Percentiles rank a stretch among this genome's conserved stretches.
These are phyloP conservation scores for Fusarium bactridioides DNA, from an alignment of 2,329 filamentous ascomycete species.

Conservation along the genomic window DNA sequence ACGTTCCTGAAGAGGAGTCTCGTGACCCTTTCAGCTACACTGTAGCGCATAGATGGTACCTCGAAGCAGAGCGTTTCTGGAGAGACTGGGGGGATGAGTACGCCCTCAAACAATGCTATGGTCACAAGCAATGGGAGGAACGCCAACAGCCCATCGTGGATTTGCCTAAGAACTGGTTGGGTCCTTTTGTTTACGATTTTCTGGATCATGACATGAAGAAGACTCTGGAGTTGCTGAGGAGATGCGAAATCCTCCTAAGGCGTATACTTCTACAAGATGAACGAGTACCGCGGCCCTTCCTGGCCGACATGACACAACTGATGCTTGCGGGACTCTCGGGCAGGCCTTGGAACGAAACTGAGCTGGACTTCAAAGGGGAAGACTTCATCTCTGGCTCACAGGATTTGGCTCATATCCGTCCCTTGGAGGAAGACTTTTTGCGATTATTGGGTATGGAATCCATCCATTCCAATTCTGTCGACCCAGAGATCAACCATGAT, in stretches of 20 bases:
- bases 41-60: constrained; percentile 36
- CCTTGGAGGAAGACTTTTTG: constrained; percentile 36
- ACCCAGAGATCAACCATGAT: neutral
- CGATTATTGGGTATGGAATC: constrained; percentile 31
- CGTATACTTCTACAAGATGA: constrained; percentile 11
- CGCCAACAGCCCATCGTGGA: constrained; percentile 33
- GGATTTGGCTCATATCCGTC: constrained; percentile 25
- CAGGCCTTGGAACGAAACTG: neutral
- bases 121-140: neutral
- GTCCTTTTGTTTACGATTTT: constrained; percentile 28
- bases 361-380: constrained; percentile 18
- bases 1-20: constrained; percentile 34
- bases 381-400: neutral
- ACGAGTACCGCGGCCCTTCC: constrained; percentile 26
- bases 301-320: constrained; percentile 12
- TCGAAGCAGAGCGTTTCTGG: constrained; percentile 30
- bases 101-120: constrained; percentile 27
- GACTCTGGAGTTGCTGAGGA: constrained; percentile 15
- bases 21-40: constrained; percentile 42
- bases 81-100: constrained; percentile 22
- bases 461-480: constrained; percentile 3
- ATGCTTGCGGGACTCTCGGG: constrained; percentile 15
- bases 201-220: constrained; percentile 39
- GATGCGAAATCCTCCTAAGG: constrained; percentile 16
- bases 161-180: constrained; percentile 37